These are phyloP conservation scores for Amanita muscaria DNA, from an alignment of 768 basidiomycete genomes.

Conservation along the genomic window DNA sequence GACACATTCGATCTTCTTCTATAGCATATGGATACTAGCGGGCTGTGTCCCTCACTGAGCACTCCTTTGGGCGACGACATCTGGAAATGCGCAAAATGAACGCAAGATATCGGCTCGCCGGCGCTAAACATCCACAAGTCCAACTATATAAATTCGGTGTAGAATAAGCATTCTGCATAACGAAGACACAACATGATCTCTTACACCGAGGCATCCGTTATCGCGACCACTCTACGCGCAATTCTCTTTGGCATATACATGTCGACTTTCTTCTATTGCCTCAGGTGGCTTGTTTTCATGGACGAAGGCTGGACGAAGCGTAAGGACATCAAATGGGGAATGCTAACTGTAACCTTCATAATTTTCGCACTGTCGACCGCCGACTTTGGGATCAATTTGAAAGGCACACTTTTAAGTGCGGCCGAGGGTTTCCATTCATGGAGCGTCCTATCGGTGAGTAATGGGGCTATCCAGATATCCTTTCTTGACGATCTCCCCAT, in stretches of 20 bases:
- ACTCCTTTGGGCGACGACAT: too few relatives aligned
- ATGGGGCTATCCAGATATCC: not conserved
- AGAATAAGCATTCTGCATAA: too few relatives aligned
- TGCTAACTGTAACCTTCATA: not conserved
- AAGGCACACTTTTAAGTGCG: not conserved
- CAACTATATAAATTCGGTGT: too few relatives aligned
- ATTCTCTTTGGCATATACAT: conserved; percentile 1
- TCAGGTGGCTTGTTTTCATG: not conserved
- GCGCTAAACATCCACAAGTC: too few relatives aligned
- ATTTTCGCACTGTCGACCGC: conserved; percentile 1
- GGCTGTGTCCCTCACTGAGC: too few relatives aligned
- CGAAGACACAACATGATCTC: conserved; percentile 7
- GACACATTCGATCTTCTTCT: too few relatives aligned
- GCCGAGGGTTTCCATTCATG: too few relatives aligned
- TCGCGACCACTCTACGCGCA: not conserved
- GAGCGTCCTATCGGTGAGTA: not conserved
- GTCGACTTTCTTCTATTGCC: conserved; percentile 4
- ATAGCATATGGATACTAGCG: too few relatives aligned
- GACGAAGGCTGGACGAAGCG: not conserved
- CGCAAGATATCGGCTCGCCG: too few relatives aligned
- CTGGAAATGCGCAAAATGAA: too few relatives aligned
- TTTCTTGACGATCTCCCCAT: not conserved
- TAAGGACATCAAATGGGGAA: not conserved
- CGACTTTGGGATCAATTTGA: not conserved
- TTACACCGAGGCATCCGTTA: not conserved